phyloP scores from a whole-genome alignment of 139 green algal genomes.

The Micractinium sp. region DNA sequence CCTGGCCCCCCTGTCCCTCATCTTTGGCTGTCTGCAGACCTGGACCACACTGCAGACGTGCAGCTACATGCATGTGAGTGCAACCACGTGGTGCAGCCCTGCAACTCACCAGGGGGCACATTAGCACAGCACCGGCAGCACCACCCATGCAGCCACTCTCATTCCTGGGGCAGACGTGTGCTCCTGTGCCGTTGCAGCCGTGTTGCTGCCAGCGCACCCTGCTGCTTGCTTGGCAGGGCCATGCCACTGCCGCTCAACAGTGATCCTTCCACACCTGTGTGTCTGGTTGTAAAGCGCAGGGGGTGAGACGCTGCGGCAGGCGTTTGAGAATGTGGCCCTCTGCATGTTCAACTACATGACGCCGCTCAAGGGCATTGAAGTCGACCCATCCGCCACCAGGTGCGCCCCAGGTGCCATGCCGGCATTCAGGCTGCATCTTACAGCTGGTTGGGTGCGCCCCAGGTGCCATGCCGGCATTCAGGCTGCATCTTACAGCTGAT shows the following conservation, averaged over 20 bases:
- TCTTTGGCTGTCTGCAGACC: conserved; percentile 46
- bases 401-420: too few species aligned
- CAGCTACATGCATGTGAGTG: conserved; percentile 83
- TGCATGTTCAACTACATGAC: conserved; percentile 93
- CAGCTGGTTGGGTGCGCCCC: too few species aligned
- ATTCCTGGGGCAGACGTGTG: too few species aligned
- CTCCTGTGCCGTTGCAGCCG: not conserved
- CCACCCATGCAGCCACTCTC: not conserved
- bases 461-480: too few species aligned
- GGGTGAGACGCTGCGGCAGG: conserved; percentile 67
- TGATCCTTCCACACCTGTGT: too few species aligned
- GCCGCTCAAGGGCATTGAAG: conserved; percentile 59
- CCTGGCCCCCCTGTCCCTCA: not conserved
- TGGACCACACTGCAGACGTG: conserved; percentile 91
- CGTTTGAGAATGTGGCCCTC: conserved; percentile 72
- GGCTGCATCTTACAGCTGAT: too few species aligned
- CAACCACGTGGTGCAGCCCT: not conserved
- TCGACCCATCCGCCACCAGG: conserved; percentile 2
- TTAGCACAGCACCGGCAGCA: not conserved
- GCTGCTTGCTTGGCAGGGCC: not conserved
- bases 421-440: too few species aligned
- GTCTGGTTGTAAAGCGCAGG: conserved; percentile 15
- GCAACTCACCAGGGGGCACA: too few species aligned
- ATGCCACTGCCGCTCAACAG: not conserved
- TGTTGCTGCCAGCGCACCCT: not conserved